Percentiles rank a stretch among this genome's conserved stretches.
Conservation (phyloP, 345 rosid species). For the Triadica sebifera region DNA sequence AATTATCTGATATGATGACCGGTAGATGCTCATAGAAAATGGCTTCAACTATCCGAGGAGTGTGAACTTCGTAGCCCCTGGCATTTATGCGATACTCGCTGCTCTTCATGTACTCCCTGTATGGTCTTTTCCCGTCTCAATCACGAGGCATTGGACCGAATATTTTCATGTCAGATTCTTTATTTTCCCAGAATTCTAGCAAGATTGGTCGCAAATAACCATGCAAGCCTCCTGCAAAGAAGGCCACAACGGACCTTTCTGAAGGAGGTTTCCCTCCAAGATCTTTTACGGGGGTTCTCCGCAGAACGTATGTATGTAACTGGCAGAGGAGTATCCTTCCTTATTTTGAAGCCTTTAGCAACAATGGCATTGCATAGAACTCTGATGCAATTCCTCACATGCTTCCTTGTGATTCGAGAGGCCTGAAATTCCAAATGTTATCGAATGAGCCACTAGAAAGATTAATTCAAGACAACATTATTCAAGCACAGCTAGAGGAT, state of each 20-base stretch:
- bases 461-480: not conserved
- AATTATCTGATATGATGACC: constrained; percentile 82
- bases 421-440: constrained; percentile 49
- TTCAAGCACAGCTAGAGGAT: no score
- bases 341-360: constrained; percentile 65
- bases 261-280: constrained; percentile 68
- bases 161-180: constrained; percentile 75
- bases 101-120: constrained; percentile 78
- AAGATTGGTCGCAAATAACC: constrained; percentile 73
- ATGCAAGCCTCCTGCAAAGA: constrained; percentile 88
- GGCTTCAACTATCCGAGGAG: constrained; percentile 81
- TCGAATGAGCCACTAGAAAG: constrained; percentile 8
- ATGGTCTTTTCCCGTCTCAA: constrained; percentile 49
- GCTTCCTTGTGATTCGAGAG: constrained; percentile 43
- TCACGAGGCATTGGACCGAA: constrained; percentile 70
- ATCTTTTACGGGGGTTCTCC: constrained; percentile 51
- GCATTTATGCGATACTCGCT: constrained; percentile 87
- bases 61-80: constrained; percentile 86
- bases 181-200: constrained; percentile 67
- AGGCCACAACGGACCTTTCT: constrained; percentile 63
- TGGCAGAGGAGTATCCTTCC: constrained; percentile 68
- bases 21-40: constrained; percentile 75
- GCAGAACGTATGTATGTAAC: constrained; percentile 66
- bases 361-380: constrained; percentile 78
- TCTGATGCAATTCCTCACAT: constrained; percentile 59